Evolutionary conservation across 2,329 filamentous ascomycete genomes (phyloP).

Genomic region (Huntiella bhutanensis): DNA sequence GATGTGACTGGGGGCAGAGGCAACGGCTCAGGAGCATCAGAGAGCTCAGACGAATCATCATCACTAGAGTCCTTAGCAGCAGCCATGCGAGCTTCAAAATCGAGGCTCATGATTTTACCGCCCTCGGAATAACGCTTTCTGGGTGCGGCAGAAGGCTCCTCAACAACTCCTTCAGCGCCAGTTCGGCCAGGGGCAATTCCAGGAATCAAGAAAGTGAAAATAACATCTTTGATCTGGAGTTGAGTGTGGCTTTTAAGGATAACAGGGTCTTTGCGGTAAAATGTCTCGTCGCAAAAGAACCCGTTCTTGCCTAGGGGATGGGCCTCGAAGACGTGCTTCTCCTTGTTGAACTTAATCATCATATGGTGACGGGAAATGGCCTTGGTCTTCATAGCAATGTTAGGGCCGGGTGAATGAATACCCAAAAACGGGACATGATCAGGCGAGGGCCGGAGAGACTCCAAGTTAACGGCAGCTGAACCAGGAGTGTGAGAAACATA

Average conservation of each 20-base stretch:
- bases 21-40: slow-evolving; percentile 13
- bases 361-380: slow-evolving; percentile 57
- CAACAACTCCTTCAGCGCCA: slow-evolving; percentile 37
- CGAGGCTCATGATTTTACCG: slow-evolving; percentile 54
- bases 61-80: slow-evolving; percentile 38
- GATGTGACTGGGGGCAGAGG: slow-evolving; percentile 8
- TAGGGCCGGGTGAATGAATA: slow-evolving; percentile 50
- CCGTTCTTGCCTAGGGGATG: slow-evolving; percentile 44
- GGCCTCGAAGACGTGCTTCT: slow-evolving; percentile 45
- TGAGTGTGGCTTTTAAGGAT: slow-evolving; percentile 43
- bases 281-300: slow-evolving; percentile 45
- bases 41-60: slow-evolving; percentile 25
- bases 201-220: slow-evolving; percentile 50
- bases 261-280: slow-evolving; percentile 35
- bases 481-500: slow-evolving; percentile 42
- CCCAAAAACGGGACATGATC: slow-evolving; percentile 46
- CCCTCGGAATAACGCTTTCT: slow-evolving; percentile 34
- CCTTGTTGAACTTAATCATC: slow-evolving; percentile 50
- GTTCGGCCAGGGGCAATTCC: slow-evolving; percentile 38
- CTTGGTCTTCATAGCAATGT: slow-evolving; percentile 44
- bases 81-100: slow-evolving; percentile 44
- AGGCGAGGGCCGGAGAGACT: slow-evolving; percentile 39
- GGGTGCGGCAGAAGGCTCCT: slow-evolving; percentile 23
- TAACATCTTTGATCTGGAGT: slow-evolving; percentile 55
- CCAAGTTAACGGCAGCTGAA: slow-evolving; percentile 39